Evolutionary conservation across 106 monocot species (phyloP).

Genomic region (Hemerocallis citrina): DNA sequence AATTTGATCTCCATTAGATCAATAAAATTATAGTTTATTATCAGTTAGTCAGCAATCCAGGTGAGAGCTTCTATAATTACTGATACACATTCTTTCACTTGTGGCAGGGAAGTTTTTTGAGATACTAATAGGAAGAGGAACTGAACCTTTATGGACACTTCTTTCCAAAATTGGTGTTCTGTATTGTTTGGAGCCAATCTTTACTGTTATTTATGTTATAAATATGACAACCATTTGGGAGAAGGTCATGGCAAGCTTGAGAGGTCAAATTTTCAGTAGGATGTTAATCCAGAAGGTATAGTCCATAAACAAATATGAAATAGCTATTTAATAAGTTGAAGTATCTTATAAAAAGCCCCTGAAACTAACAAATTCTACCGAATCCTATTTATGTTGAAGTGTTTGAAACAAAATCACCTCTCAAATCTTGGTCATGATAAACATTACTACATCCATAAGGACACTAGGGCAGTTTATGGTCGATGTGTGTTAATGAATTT

Average conservation of each 20-base stretch:
- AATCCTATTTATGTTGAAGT: too few species aligned
- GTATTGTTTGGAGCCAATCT: slow-evolving; percentile 81
- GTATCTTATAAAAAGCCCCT: neutral
- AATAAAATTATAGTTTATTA: too few species aligned
- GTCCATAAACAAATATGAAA: neutral
- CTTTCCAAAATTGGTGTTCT: slow-evolving; percentile 70
- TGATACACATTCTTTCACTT: slow-evolving; percentile 1
- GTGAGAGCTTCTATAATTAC: neutral
- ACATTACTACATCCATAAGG: too few species aligned
- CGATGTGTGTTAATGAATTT: too few species aligned
- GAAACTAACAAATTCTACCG: too few species aligned
- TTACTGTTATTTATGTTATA: slow-evolving; percentile 69
- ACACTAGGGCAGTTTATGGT: too few species aligned
- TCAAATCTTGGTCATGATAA: too few species aligned
- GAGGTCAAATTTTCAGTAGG: slow-evolving; percentile 74
- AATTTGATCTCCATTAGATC: too few species aligned
- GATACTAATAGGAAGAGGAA: slow-evolving; percentile 69
- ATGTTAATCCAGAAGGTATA: slow-evolving; percentile 84
- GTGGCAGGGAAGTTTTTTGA: slow-evolving; percentile 86
- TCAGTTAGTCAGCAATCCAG: too few species aligned
- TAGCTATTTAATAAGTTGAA: neutral
- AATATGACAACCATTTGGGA: slow-evolving; percentile 96
- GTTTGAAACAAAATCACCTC: too few species aligned
- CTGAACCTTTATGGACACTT: slow-evolving; percentile 59
- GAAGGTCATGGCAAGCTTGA: slow-evolving; percentile 76